Conservation (phyloP, 2,329 filamentous ascomycete species). For the Penicillium sp. region DNA sequence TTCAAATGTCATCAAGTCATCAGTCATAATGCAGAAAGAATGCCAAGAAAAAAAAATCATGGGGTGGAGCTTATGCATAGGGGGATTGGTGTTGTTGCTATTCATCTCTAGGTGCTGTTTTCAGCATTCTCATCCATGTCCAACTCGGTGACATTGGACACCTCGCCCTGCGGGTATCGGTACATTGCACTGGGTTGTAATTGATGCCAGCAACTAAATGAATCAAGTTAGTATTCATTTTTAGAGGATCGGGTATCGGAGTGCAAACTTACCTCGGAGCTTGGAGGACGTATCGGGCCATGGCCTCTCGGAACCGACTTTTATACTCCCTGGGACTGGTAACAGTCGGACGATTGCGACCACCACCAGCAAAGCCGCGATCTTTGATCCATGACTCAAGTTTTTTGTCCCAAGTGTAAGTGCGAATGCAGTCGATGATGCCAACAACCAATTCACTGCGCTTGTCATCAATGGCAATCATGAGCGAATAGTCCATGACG, state of each 20-base stretch:
- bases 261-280: constrained; percentile 47
- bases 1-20: constrained; percentile 17
- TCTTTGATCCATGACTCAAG: constrained; percentile 99
- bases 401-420: constrained; percentile 99
- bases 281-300: constrained; percentile 75
- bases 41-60: neutral
- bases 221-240: constrained; percentile 3
- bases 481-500: constrained; percentile 98
- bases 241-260: neutral
- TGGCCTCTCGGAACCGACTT: constrained; percentile 90
- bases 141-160: constrained; percentile 20
- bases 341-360: constrained; percentile 84
- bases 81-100: neutral
- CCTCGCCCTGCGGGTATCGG: constrained; percentile 31
- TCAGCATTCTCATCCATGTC: constrained; percentile 21
- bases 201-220: constrained; percentile 47
- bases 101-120: neutral
- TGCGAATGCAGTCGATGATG: constrained; percentile 97
- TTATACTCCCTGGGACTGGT: constrained; percentile 98
- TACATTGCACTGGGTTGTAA: constrained; percentile 37
- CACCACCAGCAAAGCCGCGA: constrained; percentile 77
- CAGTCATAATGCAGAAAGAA: constrained; percentile 13
- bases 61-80: neutral
- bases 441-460: constrained; percentile 91
- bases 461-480: constrained; percentile 94